These are phyloP conservation scores for Trebouxiophyceae sp. DNA, from an alignment of 163 green algal species.

Conservation along the genomic window DNA sequence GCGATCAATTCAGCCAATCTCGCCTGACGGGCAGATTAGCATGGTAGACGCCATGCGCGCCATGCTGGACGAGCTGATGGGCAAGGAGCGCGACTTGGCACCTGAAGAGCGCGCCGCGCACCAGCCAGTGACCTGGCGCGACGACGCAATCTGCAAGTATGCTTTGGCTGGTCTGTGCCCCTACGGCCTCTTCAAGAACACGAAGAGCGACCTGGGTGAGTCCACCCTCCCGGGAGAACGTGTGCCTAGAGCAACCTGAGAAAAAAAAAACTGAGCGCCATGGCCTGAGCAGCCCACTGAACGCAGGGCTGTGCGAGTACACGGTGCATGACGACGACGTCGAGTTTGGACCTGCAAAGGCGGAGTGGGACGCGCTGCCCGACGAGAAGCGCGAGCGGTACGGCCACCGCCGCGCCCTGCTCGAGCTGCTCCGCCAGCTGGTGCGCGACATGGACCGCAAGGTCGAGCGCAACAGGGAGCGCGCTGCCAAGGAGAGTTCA, in stretches of 20 bases:
- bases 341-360: conserved; percentile 51
- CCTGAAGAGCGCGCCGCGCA: conserved; percentile 14
- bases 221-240: no score
- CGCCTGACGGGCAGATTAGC: no score
- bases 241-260: no score
- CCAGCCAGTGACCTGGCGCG: conserved; percentile 49
- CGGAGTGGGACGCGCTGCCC: conserved; percentile 52
- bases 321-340: conserved; percentile 70
- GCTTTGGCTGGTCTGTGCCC: conserved; percentile 69
- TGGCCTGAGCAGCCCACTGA: no score
- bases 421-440: conserved; percentile 58
- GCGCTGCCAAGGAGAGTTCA: conserved; percentile 59
- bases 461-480: conserved; percentile 68
- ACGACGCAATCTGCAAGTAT: conserved; percentile 78
- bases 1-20: no score
- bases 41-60: conserved; percentile 58
- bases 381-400: conserved; percentile 54
- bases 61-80: conserved; percentile 83
- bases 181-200: conserved; percentile 79
- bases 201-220: conserved; percentile 68
- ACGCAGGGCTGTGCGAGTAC: conserved; percentile 66
- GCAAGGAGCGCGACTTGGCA: conserved; percentile 46
- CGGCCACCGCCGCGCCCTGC: conserved; percentile 58
- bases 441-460: conserved; percentile 78
- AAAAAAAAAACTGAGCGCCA: no score